Percentiles rank a stretch among this genome's conserved stretches.
Conservation (phyloP, 148 eudicot species). For the Spergularia marina region DNA sequence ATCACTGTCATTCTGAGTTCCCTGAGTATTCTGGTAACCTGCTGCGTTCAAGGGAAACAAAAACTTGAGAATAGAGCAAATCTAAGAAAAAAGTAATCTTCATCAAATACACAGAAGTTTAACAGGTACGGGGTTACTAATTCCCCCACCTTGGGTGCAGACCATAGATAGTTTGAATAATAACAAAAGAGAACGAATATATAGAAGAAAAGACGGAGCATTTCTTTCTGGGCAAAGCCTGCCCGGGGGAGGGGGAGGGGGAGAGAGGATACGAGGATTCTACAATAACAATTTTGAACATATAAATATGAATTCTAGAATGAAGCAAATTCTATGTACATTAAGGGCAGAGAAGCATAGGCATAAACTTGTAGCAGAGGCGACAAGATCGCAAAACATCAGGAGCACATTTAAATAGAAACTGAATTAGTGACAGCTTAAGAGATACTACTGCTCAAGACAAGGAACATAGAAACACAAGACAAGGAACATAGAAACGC, state of each 20-base stretch:
- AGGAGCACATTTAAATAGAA: background rate
- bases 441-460: background rate
- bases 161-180: background rate
- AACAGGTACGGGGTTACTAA: background rate
- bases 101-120: background rate
- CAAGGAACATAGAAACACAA: background rate
- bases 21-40: conserved; percentile 66
- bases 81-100: background rate
- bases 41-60: conserved; percentile 43
- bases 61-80: conserved; percentile 15
- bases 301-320: background rate
- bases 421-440: background rate
- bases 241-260: too few relatives aligned
- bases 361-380: background rate
- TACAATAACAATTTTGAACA: background rate
- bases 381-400: background rate
- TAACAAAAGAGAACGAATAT: background rate
- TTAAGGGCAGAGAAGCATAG: background rate
- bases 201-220: background rate
- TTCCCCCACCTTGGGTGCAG: background rate
- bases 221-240: background rate
- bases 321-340: background rate
- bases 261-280: background rate
- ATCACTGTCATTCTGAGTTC: conserved; percentile 77
- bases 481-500: background rate